These are phyloP conservation scores for Colletotrichum sidae DNA, from an alignment of 2,329 filamentous ascomycete species.

Conservation along the genomic window DNA sequence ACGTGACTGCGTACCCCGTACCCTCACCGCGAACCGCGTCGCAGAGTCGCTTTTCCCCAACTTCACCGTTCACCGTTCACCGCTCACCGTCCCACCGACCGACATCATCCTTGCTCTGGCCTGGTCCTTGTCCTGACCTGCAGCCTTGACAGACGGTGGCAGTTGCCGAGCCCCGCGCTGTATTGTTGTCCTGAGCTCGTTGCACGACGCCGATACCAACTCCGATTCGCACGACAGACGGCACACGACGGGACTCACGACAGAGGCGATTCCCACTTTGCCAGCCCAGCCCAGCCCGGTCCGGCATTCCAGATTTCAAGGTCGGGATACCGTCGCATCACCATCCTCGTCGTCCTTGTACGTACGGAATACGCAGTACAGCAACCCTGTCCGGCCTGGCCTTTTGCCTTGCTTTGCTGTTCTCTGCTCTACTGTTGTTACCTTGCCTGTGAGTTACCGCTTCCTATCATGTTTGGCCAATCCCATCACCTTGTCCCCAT, in stretches of 20 bases:
- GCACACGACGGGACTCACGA: background rate
- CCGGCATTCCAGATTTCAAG: constrained; percentile 17
- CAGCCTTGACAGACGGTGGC: background rate
- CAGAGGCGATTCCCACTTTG: constrained; percentile 28
- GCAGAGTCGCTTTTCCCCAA: too few relatives aligned
- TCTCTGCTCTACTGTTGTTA: too few relatives aligned
- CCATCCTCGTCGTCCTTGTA: constrained; percentile 9
- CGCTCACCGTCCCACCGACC: constrained; percentile 14
- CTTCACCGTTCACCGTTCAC: background rate
- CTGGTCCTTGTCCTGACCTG: background rate
- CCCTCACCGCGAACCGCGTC: too few relatives aligned
- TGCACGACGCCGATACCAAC: too few relatives aligned
- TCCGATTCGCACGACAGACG: too few relatives aligned
- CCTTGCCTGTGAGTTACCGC: background rate
- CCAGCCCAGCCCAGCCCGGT: constrained; percentile 3
- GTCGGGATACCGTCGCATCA: constrained; percentile 33
- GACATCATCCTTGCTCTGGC: constrained; percentile 30
- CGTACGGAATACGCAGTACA: constrained; percentile 4
- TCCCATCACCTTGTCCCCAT: background rate
- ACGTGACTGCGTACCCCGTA: too few relatives aligned
- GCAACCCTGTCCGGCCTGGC: constrained; percentile 8
- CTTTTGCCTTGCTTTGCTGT: constrained; percentile 2
- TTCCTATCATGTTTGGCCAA: background rate
- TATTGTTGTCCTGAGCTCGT: too few relatives aligned
- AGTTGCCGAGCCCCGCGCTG: too few relatives aligned